Percentiles rank a stretch among this genome's conserved stretches.
Conservation (phyloP, 768 basidiomycete species). For the Boletales sp. region DNA sequence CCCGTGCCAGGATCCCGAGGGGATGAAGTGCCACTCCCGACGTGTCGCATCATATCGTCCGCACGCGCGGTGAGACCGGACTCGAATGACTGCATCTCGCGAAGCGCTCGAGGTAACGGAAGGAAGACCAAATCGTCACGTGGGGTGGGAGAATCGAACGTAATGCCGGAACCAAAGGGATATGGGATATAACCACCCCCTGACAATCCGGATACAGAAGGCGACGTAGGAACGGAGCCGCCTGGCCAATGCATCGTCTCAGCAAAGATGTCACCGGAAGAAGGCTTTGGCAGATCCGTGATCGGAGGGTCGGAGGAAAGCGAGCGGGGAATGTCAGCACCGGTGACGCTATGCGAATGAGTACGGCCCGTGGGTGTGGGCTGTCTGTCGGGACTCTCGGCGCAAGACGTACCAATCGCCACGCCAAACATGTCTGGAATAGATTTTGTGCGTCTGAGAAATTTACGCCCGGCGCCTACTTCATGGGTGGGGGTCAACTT, state of each 20-base stretch:
- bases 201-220: constrained; percentile 22
- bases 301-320: constrained; percentile 22
- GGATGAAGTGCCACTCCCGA: constrained; percentile 11
- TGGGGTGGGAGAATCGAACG: constrained; percentile 57
- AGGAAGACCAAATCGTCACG: constrained; percentile 41
- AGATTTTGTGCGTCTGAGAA: constrained; percentile 68
- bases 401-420: constrained; percentile 25
- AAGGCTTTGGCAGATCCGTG: constrained; percentile 23
- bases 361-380: constrained; percentile 47
- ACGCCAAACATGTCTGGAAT: constrained; percentile 54
- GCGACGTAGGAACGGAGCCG: constrained; percentile 34
- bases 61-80: constrained; percentile 76
- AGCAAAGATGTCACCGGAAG: constrained; percentile 54
- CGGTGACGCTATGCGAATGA: constrained; percentile 79
- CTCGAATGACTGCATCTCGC: constrained; percentile 87
- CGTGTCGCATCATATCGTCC: constrained; percentile 27
- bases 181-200: constrained; percentile 34
- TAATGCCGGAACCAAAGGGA: constrained; percentile 64
- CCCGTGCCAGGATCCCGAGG: not conserved
- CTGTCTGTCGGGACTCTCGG: constrained; percentile 27
- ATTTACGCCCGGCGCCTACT: constrained; percentile 41
- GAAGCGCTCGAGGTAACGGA: constrained; percentile 53
- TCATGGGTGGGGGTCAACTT: constrained; percentile 30
- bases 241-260: constrained; percentile 62
- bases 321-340: constrained; percentile 55